A percentile compares a stretch with the other conserved stretches of the same genome.
Evolutionary conservation across 2,329 filamentous ascomycete genomes (phyloP).

Genomic region (Penicillium occitanis): DNA sequence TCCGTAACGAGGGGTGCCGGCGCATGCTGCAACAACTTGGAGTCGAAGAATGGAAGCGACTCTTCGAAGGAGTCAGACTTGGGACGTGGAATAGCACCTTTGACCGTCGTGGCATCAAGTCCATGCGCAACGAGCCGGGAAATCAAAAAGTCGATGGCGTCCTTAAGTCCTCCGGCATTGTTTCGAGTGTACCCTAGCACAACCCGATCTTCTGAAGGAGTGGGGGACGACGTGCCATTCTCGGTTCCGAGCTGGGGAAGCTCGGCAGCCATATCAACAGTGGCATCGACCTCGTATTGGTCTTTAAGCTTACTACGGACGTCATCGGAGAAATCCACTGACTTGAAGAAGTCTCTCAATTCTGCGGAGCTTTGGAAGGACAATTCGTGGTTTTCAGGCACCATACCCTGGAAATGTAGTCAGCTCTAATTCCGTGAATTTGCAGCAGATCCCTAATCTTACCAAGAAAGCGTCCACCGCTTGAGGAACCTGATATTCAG

Average conservation of each 20-base stretch:
- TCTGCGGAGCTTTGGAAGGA: conserved; percentile 74
- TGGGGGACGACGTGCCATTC: conserved; percentile 42
- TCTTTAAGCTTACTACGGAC: conserved; percentile 80
- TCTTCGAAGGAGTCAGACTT: conserved; percentile 99
- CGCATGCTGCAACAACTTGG: conserved; percentile 91
- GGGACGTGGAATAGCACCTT: conserved; percentile 93
- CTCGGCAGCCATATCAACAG: conserved; percentile 57
- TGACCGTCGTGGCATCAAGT: conserved; percentile 84
- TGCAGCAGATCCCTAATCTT: conserved; percentile 31
- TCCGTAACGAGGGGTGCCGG: conserved; percentile 78
- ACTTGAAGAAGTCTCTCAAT: conserved; percentile 78
- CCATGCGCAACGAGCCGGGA: conserved; percentile 80
- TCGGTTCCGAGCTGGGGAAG: conserved; percentile 35
- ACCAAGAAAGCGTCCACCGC: conserved; percentile 93
- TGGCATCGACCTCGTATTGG: conserved; percentile 88
- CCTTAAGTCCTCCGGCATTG: conserved; percentile 90
- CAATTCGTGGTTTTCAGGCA: conserved; percentile 92
- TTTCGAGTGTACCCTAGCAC: conserved; percentile 89
- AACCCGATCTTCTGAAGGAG: conserved; percentile 55
- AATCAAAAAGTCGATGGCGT: conserved; percentile 92
- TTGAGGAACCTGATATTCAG: conserved; percentile 96
- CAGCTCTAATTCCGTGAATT: background rate
- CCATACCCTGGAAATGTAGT: conserved; percentile 70
- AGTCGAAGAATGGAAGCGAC: conserved; percentile 93
- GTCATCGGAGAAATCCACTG: conserved; percentile 75